Conservation (phyloP, 352 stramenopile genomes). For the Phytophthora macrochlamydospora region DNA sequence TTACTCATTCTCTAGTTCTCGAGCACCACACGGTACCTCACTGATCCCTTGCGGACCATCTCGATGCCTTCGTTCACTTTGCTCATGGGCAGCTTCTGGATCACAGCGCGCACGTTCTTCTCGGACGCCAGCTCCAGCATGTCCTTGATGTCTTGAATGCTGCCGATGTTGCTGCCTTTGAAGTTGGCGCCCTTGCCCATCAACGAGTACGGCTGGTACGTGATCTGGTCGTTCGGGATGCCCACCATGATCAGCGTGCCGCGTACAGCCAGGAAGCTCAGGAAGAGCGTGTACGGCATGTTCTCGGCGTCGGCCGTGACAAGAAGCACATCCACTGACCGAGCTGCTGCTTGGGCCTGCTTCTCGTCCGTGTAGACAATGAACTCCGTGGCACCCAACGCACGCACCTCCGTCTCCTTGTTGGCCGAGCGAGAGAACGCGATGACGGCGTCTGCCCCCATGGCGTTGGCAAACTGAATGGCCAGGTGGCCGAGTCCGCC, state of each 20-base stretch:
- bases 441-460: conserved; percentile 57
- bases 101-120: too few species aligned
- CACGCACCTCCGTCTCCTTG: too few species aligned
- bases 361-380: conserved; percentile 15
- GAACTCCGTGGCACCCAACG: neutral
- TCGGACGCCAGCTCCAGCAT: too few species aligned
- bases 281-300: conserved; percentile 37
- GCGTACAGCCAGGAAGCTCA: conserved; percentile 14
- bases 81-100: conserved; percentile 32
- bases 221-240: conserved; percentile 61
- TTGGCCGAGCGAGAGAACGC: conserved; percentile 53
- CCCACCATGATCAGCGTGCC: conserved; percentile 74
- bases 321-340: conserved; percentile 69
- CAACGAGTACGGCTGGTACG: conserved; percentile 53
- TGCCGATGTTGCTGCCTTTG: too few species aligned
- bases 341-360: conserved; percentile 23
- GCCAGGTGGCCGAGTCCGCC: conserved; percentile 88
- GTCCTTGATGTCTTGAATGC: too few species aligned
- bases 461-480: conserved; percentile 78
- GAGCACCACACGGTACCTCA: conserved; percentile 54
- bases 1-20: conserved; percentile 29
- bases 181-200: conserved; percentile 26
- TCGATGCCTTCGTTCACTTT: conserved; percentile 47
- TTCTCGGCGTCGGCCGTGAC: conserved; percentile 68
- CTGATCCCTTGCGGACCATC: conserved; percentile 39